Evolutionary conservation across 2,329 filamentous ascomycete species (phyloP), one percentile per base, ranked within the genome.

Genomic region (Taxawa tesnikishii): DNA sequence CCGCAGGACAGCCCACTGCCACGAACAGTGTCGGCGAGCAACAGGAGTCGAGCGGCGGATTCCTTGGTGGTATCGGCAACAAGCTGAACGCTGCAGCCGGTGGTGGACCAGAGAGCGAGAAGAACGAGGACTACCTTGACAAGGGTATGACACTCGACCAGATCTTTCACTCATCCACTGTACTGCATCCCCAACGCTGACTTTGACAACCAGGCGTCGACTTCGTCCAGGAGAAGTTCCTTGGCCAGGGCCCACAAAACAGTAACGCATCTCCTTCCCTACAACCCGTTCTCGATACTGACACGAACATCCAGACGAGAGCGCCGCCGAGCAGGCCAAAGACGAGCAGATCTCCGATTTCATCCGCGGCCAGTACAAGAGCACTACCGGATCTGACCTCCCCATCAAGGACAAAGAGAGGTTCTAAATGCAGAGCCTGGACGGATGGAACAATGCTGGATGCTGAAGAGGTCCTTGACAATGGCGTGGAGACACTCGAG

Each of bases 41-140:
- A 37, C 36, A 50, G 38, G 32, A 19, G 26, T 34, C 15, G 34
- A 41, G 30, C 36, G 46, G 40, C 29, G 60, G 65, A 35, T 65
- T 69, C 53, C 51, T 71, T 29, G 63, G 69, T 38, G 73, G 75
- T 38, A 53, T 85, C 42, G 68, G 73, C 51, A 69, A 78, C 59
- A 83, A 82, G 62, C 32, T 87, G 38, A 83, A 88, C 62, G 52
- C 58, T 36, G 65, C 75, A 43, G 79, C 78, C 13, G 83, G 83
- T 21, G 83, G 83, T 32, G 83, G 83, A 23, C 58, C 58, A 19
- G 63, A 81, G 56, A 75, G 77, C 51, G 83, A 88, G 69, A 77
- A 83, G 70, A 80, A 85, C 45, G 82, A 90, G 56, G 81, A 88
- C 49, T 60, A 55, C n/a, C 70, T 90, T 32, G 83, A 90, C 62